phyloP scores from a whole-genome alignment of 73 alveolate genomes.

The Tetrahymena elliotti region DNA sequence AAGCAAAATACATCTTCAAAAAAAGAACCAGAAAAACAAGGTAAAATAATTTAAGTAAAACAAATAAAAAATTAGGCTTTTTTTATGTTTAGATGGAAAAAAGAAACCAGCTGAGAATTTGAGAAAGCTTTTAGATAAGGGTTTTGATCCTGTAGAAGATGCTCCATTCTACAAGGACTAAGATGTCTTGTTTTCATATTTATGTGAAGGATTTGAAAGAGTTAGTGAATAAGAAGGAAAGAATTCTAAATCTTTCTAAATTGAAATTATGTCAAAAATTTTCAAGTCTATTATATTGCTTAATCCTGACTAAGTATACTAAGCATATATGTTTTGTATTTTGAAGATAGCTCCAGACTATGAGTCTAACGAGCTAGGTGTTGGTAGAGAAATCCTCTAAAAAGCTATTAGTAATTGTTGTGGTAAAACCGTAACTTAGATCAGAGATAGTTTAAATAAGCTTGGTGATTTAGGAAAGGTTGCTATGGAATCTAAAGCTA shows the following conservation, averaged over 20 bases:
- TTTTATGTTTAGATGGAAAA: neutral
- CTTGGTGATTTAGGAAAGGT: slow-evolving; percentile 95
- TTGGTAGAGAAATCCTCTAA: slow-evolving; percentile 83
- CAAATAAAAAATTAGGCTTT: neutral
- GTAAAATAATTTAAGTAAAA: neutral
- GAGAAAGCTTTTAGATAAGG: neutral
- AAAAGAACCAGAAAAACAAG: neutral
- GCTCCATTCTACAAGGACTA: neutral
- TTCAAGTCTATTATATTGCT: neutral
- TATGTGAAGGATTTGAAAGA: neutral
- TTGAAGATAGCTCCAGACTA: slow-evolving; percentile 94
- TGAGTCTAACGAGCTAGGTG: slow-evolving; percentile 89
- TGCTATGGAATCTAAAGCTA: slow-evolving; percentile 77
- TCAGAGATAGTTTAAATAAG: slow-evolving; percentile 72
- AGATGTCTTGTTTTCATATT: neutral
- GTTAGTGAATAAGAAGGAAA: neutral
- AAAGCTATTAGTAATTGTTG: slow-evolving; percentile 86
- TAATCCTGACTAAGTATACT: neutral
- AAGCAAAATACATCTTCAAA: neutral
- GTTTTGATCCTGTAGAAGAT: neutral
- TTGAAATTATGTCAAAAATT: neutral
- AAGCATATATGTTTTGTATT: slow-evolving; percentile 75
- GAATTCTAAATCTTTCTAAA: neutral
- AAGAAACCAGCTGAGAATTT: neutral
- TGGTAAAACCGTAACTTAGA: slow-evolving; percentile 74